phyloP scores from a whole-genome alignment of 345 rosid genomes.

The Salix suchowensis region DNA sequence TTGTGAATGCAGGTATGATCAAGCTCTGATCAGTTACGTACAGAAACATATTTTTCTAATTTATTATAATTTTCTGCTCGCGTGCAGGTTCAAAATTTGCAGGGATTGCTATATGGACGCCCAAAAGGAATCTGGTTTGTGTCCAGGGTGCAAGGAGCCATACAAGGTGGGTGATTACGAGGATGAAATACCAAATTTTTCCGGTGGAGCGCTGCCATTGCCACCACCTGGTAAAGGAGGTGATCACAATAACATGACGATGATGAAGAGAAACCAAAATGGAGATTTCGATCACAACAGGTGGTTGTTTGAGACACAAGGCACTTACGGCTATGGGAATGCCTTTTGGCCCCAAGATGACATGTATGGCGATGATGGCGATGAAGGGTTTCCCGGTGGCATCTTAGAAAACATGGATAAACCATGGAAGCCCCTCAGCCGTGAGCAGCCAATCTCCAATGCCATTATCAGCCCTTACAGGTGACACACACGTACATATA shows the following conservation, averaged over 20 bases:
- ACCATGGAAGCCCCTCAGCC: conserved; percentile 88
- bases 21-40: too few relatives aligned
- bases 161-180: conserved; percentile 68
- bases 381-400: conserved; percentile 50
- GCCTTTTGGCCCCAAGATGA: conserved; percentile 79
- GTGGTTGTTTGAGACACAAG: conserved; percentile 84
- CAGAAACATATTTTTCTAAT: neutral
- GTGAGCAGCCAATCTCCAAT: conserved; percentile 48
- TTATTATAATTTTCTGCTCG: neutral
- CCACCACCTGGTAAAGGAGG: conserved; percentile 49
- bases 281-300: conserved; percentile 86
- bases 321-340: conserved; percentile 83
- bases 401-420: conserved; percentile 64
- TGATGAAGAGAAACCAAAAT: conserved; percentile 77
- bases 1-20: conserved; percentile 74
- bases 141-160: conserved; percentile 93
- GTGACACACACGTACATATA: neutral
- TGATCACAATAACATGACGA: conserved; percentile 56
- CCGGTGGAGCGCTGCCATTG: conserved; percentile 61
- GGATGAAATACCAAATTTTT: conserved; percentile 50
- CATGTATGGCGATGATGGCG: conserved; percentile 55
- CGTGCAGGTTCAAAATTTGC: conserved; percentile 78
- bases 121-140: conserved; percentile 66
- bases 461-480: conserved; percentile 81
- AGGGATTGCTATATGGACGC: conserved; percentile 92